phyloP scores from a whole-genome alignment of 139 green algal genomes.

The Chlamydomonas schloesseri region DNA sequence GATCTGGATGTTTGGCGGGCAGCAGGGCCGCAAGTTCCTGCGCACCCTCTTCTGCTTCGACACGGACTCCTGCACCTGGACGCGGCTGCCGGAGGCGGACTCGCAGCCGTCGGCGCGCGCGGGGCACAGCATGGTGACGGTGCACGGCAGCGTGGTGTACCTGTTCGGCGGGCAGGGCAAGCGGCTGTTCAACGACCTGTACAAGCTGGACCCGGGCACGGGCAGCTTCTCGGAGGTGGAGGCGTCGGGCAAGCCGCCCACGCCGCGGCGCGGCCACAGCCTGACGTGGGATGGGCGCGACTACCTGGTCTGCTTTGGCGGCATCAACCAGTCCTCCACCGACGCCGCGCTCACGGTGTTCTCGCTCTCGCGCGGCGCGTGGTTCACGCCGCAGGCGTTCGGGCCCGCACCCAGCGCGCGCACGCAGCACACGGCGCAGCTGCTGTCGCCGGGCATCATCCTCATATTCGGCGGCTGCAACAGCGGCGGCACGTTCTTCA shows the following conservation, averaged over 20 bases:
- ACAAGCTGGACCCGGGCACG: slow-evolving; percentile 39
- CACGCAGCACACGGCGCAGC: slow-evolving; percentile 58
- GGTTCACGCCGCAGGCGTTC: slow-evolving; percentile 30
- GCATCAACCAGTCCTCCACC: slow-evolving; percentile 48
- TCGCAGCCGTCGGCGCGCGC: slow-evolving; percentile 30
- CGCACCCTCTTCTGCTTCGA: slow-evolving; percentile 56
- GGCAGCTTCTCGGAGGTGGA: slow-evolving; percentile 36
- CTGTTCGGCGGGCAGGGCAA: slow-evolving; percentile 71
- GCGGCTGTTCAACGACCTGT: slow-evolving; percentile 65
- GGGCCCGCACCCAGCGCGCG: slow-evolving; percentile 53
- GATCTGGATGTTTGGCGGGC: slow-evolving; percentile 63
- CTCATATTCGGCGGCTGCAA: slow-evolving; percentile 72
- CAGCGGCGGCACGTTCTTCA: slow-evolving; percentile 56
- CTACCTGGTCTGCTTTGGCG: slow-evolving; percentile 62
- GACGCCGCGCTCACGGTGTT: slow-evolving; percentile 55
- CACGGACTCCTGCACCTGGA: slow-evolving; percentile 54
- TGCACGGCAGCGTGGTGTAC: slow-evolving; percentile 48
- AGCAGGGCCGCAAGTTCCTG: slow-evolving; percentile 64
- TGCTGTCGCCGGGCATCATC: slow-evolving; percentile 47
- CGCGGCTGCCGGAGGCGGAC: not conserved
- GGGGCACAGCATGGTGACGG: slow-evolving; percentile 47
- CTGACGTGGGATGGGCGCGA: slow-evolving; percentile 56
- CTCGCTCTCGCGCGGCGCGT: slow-evolving; percentile 52
- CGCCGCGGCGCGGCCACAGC: slow-evolving; percentile 55
- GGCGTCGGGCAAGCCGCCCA: slow-evolving; percentile 30